Conservation (phyloP, 352 stramenopile species). For the Phytophthora kernoviae region DNA sequence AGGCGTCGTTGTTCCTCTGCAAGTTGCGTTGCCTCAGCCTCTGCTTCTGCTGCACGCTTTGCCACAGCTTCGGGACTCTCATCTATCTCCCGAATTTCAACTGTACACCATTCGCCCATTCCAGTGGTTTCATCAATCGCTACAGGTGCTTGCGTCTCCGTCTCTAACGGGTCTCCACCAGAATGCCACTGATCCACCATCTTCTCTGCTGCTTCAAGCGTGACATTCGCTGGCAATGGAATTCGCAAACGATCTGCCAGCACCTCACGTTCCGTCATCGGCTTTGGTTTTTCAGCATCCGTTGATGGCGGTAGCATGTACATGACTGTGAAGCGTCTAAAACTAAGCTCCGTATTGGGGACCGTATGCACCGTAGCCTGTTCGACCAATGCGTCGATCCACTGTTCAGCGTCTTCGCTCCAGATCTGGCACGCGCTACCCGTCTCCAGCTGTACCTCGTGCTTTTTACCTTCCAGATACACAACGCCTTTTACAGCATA, state of each 20-base stretch:
- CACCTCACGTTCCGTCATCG: constrained; percentile 57
- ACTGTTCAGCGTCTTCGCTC: constrained; percentile 77
- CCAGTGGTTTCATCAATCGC: constrained; percentile 73
- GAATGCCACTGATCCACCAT: constrained; percentile 58
- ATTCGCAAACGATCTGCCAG: constrained; percentile 70
- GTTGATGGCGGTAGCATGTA: constrained; percentile 55
- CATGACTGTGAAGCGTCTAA: constrained; percentile 65
- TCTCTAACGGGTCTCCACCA: constrained; percentile 25
- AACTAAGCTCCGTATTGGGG: constrained; percentile 69
- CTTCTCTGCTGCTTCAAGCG: constrained; percentile 64
- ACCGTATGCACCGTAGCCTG: constrained; percentile 58
- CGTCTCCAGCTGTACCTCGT: constrained; percentile 68
- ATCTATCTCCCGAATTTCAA: constrained; percentile 74
- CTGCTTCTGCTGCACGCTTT: constrained; percentile 47
- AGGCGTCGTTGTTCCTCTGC: constrained; percentile 58
- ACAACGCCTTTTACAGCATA: constrained; percentile 72
- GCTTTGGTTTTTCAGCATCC: constrained; percentile 23
- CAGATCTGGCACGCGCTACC: constrained; percentile 85
- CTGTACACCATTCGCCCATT: constrained; percentile 84
- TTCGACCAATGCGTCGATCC: constrained; percentile 78
- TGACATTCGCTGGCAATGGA: constrained; percentile 60
- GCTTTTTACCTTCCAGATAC: constrained; percentile 82
- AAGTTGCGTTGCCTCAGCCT: constrained; percentile 39
- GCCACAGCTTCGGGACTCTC: constrained; percentile 73
- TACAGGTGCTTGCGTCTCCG: constrained; percentile 14